A percentile compares a stretch with the other conserved stretches of the same genome.
Conservation (phyloP, 371 early-diverging fungal species). For the Mucor irregularis region DNA sequence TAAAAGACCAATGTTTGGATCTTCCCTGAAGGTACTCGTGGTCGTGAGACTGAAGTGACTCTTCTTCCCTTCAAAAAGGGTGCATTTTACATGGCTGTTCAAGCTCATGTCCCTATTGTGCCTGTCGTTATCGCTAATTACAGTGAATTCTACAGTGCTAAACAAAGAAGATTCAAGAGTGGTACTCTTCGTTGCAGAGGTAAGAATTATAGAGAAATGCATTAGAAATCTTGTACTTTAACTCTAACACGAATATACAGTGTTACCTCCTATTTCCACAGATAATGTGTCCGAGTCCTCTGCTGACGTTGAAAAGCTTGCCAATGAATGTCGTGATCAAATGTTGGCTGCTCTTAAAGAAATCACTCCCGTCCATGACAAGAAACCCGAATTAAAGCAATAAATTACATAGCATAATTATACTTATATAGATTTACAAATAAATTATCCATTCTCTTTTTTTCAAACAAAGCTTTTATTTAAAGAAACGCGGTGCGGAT, state of each 20-base stretch:
- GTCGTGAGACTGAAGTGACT: conserved; percentile 66
- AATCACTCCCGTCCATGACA: conserved; percentile 50
- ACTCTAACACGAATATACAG: too few relatives aligned
- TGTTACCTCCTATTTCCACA: conserved; percentile 80
- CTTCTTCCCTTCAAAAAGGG: conserved; percentile 94
- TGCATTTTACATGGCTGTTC: conserved; percentile 89
- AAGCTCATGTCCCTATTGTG: conserved; percentile 86
- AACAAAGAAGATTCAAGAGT: conserved; percentile 58
- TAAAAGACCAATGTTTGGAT: conserved; percentile 77
- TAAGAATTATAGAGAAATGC: conserved; percentile 15
- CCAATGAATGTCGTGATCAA: conserved; percentile 62
- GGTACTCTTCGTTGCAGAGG: conserved; percentile 78
- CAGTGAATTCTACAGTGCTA: conserved; percentile 68
- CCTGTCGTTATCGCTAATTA: conserved; percentile 88
- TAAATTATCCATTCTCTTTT: neutral
- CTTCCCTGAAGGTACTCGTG: conserved; percentile 95
- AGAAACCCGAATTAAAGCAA: conserved; percentile 38
- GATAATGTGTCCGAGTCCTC: conserved; percentile 59
- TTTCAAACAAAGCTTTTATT: too few relatives aligned
- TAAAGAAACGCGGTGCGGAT: neutral
- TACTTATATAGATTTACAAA: neutral
- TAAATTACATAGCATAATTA: too few relatives aligned
- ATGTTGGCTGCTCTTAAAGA: conserved; percentile 76
- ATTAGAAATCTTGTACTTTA: neutral
- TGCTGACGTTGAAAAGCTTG: conserved; percentile 71